Evolutionary conservation across 345 rosid genomes (phyloP).

Genomic region (Gossypium sturtianum): DNA sequence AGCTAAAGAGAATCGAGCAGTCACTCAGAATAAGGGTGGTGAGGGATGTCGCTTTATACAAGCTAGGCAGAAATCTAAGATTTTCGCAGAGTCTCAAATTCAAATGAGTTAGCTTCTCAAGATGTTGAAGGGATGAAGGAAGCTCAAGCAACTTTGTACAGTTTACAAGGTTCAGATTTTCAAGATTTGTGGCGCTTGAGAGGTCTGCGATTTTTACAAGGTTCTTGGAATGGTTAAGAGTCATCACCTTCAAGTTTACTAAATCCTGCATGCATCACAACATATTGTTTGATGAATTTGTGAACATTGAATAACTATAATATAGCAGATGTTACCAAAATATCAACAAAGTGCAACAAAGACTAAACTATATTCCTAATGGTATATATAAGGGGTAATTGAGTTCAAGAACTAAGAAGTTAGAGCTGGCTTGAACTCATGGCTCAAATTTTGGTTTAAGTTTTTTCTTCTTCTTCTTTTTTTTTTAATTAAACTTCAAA

Average conservation of each 20-base stretch:
- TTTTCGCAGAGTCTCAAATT: background rate
- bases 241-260: background rate
- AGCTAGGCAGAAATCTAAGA: constrained; percentile 11
- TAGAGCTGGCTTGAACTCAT: too few relatives aligned
- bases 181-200: background rate
- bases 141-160: constrained; percentile 2
- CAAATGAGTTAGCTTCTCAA: background rate
- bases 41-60: background rate
- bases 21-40: constrained; percentile 7
- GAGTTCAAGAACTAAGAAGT: too few relatives aligned
- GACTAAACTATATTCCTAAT: too few relatives aligned
- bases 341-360: background rate
- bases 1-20: constrained; percentile 20
- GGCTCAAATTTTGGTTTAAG: too few relatives aligned
- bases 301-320: background rate
- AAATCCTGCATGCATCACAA: background rate
- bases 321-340: background rate
- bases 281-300: background rate
- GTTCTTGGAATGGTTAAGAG: background rate
- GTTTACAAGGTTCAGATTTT: background rate
- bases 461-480: too few relatives aligned
- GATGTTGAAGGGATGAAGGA: background rate
- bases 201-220: background rate
- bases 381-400: too few relatives aligned
- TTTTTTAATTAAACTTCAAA: too few relatives aligned